Evolutionary conservation across 2,329 filamentous ascomycete genomes (phyloP).

Genomic region (Fonsecaea pedrosoi): DNA sequence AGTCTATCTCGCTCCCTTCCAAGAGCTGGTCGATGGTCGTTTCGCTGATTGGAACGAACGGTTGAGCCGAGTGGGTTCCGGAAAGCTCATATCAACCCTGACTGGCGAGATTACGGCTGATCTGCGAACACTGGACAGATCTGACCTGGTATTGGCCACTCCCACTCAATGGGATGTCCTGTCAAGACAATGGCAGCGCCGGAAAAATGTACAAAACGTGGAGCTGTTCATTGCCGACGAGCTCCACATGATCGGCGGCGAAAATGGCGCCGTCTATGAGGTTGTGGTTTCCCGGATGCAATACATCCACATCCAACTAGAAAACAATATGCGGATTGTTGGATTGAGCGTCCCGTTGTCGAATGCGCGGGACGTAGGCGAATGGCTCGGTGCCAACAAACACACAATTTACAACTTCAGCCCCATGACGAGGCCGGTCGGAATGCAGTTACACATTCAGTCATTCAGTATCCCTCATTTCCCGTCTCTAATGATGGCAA

Average conservation of each 20-base stretch:
- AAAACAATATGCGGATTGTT: constrained; percentile 83
- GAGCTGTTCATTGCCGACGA: constrained; percentile 94
- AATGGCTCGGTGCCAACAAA: constrained; percentile 97
- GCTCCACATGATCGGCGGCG: constrained; percentile 87
- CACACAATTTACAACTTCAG: constrained; percentile 99
- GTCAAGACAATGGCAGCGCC: constrained; percentile 93
- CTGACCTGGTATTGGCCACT: constrained; percentile 89
- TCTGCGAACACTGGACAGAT: constrained; percentile 82
- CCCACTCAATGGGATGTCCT: constrained; percentile 95
- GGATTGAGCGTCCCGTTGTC: constrained; percentile 90
- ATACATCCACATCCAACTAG: constrained; percentile 87
- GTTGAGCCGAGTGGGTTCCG: constrained; percentile 73
- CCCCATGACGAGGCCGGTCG: constrained; percentile 84
- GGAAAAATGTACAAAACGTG: constrained; percentile 92
- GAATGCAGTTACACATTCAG: constrained; percentile 91
- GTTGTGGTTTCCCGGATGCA: constrained; percentile 98
- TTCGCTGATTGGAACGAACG: constrained; percentile 85
- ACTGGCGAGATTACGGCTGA: constrained; percentile 92
- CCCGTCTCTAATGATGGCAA: constrained; percentile 96
- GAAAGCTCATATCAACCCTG: constrained; percentile 89
- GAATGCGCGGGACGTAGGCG: constrained; percentile 91
- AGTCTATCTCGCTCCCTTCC: constrained; percentile 93
- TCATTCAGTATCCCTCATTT: constrained; percentile 96
- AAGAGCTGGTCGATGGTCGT: constrained; percentile 85
- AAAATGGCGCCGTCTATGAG: constrained; percentile 89